Evolutionary conservation across 257 asterid genomes (phyloP).

Genomic region (Nicotiana knightiana): DNA sequence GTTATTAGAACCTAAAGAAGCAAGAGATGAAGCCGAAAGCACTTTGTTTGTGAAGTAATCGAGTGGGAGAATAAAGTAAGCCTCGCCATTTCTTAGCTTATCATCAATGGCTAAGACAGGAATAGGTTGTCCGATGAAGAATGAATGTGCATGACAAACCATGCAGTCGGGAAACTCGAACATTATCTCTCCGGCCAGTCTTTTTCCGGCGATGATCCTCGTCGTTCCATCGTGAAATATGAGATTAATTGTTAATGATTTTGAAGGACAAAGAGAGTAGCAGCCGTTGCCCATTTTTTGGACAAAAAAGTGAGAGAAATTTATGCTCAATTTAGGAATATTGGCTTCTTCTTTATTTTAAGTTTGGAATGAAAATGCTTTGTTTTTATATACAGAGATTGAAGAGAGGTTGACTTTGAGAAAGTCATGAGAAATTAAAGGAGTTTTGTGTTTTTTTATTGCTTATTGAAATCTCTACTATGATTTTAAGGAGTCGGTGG

Average conservation of each 20-base stretch:
- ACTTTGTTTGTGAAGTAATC: slow-evolving; percentile 35
- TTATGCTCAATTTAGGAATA: neutral
- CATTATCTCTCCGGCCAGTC: slow-evolving; percentile 70
- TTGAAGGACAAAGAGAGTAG: neutral
- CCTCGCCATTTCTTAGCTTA: slow-evolving; percentile 35
- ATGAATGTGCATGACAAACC: slow-evolving; percentile 71
- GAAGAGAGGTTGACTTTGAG: slow-evolving; percentile 14
- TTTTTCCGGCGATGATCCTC: slow-evolving; percentile 31
- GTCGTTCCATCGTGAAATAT: slow-evolving; percentile 44
- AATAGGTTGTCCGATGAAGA: slow-evolving; percentile 67
- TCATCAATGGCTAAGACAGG: slow-evolving; percentile 54
- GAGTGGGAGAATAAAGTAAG: slow-evolving; percentile 69
- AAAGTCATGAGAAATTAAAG: neutral
- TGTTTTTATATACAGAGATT: neutral
- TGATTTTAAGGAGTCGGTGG: slow-evolving; percentile 26
- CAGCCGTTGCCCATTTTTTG: slow-evolving; percentile 11
- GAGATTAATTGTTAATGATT: slow-evolving; percentile 27
- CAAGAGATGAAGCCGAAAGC: slow-evolving; percentile 48
- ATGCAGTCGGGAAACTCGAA: slow-evolving; percentile 68
- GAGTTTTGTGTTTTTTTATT: neutral
- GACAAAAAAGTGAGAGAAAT: neutral
- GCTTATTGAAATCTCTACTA: neutral
- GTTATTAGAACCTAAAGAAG: slow-evolving; percentile 23
- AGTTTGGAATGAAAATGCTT: neutral
- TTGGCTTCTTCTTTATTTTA: neutral